phyloP scores from a whole-genome alignment of 306 rosid species.

The Dalbergia oliveri region DNA sequence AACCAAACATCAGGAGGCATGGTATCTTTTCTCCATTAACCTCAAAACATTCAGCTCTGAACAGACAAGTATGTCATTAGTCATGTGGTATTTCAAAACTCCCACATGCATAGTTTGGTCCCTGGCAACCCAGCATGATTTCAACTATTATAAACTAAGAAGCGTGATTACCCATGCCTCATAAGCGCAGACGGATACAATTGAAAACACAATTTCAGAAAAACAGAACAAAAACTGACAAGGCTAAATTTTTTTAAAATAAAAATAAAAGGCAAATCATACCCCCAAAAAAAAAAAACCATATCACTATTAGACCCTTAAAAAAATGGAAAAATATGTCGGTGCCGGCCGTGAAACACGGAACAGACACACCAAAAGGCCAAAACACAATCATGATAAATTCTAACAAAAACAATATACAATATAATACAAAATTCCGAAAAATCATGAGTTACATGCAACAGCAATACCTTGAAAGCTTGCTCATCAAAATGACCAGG shows the following conservation, averaged over 20 bases:
- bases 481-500: constrained; percentile 88
- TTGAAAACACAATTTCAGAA: constrained; percentile 27
- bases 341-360: constrained; percentile 24
- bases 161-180: not conserved
- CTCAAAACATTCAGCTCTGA: constrained; percentile 9
- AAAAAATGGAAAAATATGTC: constrained; percentile 4
- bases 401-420: not conserved
- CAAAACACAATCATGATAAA: constrained; percentile 32
- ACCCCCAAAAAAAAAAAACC: constrained; percentile 22
- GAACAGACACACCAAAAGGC: constrained; percentile 6
- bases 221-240: constrained; percentile 33
- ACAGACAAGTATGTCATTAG: constrained; percentile 18
- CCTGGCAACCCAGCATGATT: not conserved
- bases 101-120: constrained; percentile 24
- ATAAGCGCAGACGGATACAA: constrained; percentile 24
- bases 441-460: constrained; percentile 19
- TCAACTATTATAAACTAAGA: constrained; percentile 16
- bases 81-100: constrained; percentile 23
- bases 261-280: constrained; percentile 6
- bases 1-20: no score
- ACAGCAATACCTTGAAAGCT: constrained; percentile 72
- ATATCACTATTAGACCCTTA: not conserved
- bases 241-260: not conserved
- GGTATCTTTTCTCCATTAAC: not conserved
- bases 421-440: constrained; percentile 15